Evolutionary conservation across 2,329 filamentous ascomycete genomes (phyloP).

Genomic region (Cercospora sp.): DNA sequence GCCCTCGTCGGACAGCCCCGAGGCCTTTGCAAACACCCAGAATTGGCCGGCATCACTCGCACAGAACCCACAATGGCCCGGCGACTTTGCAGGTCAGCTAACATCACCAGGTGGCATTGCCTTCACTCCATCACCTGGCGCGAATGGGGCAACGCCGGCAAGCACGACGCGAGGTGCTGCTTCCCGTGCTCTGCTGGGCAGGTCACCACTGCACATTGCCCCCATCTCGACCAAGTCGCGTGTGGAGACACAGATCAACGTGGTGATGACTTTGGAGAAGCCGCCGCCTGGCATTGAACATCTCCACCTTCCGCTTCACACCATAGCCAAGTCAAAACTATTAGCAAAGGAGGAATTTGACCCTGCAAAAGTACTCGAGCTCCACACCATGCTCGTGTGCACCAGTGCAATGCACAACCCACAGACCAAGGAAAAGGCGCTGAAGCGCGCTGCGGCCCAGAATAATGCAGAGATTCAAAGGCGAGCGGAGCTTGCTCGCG

Average conservation of each 20-base stretch:
- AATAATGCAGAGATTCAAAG: slow-evolving; percentile 45
- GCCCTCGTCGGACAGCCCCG: slow-evolving; percentile 40
- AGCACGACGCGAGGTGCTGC: slow-evolving; percentile 18
- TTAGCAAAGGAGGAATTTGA: slow-evolving; percentile 71
- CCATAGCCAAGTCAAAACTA: slow-evolving; percentile 91
- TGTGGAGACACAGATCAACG: slow-evolving; percentile 94
- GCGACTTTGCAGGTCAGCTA: slow-evolving; percentile 36
- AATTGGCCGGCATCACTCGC: slow-evolving; percentile 31
- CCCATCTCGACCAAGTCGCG: slow-evolving; percentile 67
- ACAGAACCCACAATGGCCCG: slow-evolving; percentile 39
- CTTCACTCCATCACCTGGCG: slow-evolving; percentile 40
- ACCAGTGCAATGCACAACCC: slow-evolving; percentile 84
- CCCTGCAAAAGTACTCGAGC: slow-evolving; percentile 72
- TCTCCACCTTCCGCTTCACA: slow-evolving; percentile 82
- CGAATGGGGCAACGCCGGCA: slow-evolving; percentile 33
- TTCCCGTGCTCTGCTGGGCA: slow-evolving; percentile 24
- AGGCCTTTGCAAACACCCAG: slow-evolving; percentile 35
- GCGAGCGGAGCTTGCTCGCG: slow-evolving; percentile 42
- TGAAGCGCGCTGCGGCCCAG: slow-evolving; percentile 57
- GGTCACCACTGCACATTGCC: slow-evolving; percentile 40
- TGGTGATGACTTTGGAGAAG: slow-evolving; percentile 75
- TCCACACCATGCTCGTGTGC: slow-evolving; percentile 81
- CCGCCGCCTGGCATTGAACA: slow-evolving; percentile 74
- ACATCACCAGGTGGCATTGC: slow-evolving; percentile 36
- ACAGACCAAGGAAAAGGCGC: slow-evolving; percentile 65